Percentiles rank a stretch among this genome's conserved stretches.
Evolutionary conservation across 2,329 filamentous ascomycete species (phyloP).

Genomic region (Leptographium galeiforme): DNA sequence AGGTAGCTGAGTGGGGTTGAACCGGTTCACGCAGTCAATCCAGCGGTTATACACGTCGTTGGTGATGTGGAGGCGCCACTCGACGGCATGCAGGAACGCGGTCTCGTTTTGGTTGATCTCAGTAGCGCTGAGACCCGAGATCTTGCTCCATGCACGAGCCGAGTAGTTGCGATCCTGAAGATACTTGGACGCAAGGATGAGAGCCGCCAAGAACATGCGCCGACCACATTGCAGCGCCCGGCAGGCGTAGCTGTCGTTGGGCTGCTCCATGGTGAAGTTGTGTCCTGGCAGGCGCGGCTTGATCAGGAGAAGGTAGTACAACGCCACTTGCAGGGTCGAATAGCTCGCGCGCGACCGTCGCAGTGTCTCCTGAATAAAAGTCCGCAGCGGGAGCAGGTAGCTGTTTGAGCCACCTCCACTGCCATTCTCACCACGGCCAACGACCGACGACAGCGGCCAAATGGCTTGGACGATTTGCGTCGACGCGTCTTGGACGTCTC

Average conservation of each 20-base stretch:
- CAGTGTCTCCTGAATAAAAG: conserved; percentile 94
- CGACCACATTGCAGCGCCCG: conserved; percentile 88
- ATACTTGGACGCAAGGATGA: conserved; percentile 96
- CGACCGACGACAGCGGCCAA: conserved; percentile 80
- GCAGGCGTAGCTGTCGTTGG: conserved; percentile 54
- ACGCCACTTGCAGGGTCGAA: conserved; percentile 88
- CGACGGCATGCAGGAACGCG: conserved; percentile 75
- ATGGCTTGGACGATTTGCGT: conserved; percentile 95
- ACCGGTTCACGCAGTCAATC: conserved; percentile 83
- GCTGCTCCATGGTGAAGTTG: conserved; percentile 79
- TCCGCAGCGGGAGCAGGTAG: conserved; percentile 69
- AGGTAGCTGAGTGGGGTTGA: conserved; percentile 53
- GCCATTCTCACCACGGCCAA: conserved; percentile 59
- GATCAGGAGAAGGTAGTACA: conserved; percentile 93
- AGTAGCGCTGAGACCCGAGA: conserved; percentile 81
- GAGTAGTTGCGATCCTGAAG: conserved; percentile 97
- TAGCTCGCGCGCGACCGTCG: conserved; percentile 92
- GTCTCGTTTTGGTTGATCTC: conserved; percentile 98
- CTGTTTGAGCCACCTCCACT: conserved; percentile 31
- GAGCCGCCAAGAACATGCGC: conserved; percentile 89
- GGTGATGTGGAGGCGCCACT: conserved; percentile 90
- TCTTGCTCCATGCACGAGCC: conserved; percentile 95
- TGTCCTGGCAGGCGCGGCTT: conserved; percentile 74
- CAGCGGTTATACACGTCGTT: conserved; percentile 82
- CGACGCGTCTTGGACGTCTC: conserved; percentile 60